Evolutionary conservation across 1,284 basidiomycete genomes (phyloP), one percentile per base, ranked within the genome.

Genomic region (Ceratobasidium sp.): DNA sequence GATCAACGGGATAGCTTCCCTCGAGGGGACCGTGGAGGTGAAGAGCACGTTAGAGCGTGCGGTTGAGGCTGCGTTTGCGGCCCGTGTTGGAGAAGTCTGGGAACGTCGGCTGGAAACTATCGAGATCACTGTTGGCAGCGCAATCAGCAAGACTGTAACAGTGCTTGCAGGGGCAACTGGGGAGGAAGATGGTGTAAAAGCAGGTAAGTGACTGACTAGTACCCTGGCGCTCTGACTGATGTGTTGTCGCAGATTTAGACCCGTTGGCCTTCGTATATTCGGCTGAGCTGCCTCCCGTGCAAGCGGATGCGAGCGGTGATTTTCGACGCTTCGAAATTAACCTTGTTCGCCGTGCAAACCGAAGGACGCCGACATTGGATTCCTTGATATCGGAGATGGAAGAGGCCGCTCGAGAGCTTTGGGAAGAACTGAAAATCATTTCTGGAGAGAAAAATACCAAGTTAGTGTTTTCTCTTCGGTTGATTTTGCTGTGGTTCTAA

Each of bases 361-460:
- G 90, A 19, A 88, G 91, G 57, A 90, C 90, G 13, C 85, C 88
- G 0, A 81, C 88, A 44, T 82, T 94, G 46, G 86, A 92, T 75
- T 84, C 85, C 25, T 86, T 91, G n/a, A 80, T 94, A 76, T 83
- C 82, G 6, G 85, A 84, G 1, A 82, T 93, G 15, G 92, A 94
- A 79, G 84, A 83, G 57, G 88, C 88, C 79, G 89, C 90, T 15
- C 81, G 84, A 69, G 83, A 84, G 13, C 83, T 94, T 54, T 88
- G 89, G 76, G 84, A 87, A 44, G 92, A 94, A 81, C 82, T 93
- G 0, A 84, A 83, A 34, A 85, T 86, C 57, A 82, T 82, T n/a
- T 84, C 84, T 5, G 83, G 83, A 40, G 82, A 84, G 71, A 81
- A 81, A 54, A 81, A 84, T 78, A 82, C 84, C 49, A 79, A 80